Base-by-base conservation (phyloP, 1,284 basidiomycete species). In the Earliella scabrosa region DNA sequence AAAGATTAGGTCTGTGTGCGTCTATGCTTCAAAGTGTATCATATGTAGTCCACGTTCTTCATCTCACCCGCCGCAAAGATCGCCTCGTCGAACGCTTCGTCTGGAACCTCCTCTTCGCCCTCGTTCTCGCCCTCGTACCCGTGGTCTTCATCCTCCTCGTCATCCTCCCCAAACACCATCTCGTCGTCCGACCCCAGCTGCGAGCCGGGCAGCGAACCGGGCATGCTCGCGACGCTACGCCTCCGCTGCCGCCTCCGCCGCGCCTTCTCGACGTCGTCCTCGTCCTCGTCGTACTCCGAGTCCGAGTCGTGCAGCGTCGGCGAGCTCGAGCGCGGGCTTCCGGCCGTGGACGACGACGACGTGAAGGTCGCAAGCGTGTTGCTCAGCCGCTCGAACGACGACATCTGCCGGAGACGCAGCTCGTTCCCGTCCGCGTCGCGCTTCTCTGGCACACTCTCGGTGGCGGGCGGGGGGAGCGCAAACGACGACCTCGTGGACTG, bases 21-120 rank as follows among this genome's bases (percentile, higher is more conserved):
- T 13, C 29, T 7, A 7, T 31, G 13, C 29, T 31, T 7, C 29
- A 7, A 31, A 7, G 13, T 68, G 20, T 29, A 14, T 51, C 51
- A 89, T 68, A 88, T 73, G 72, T 90, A 93, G 21, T 90, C 90
- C 23, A 93, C 88, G 66, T 88, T 87, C 75, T 85, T 83, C 92
- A 94, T 93, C 77, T 93, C 90, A 16, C 87, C 91, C 13, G 89
- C 82, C 38, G 89, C 90, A 44, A 91, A 74, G 56, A 94, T 74
- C 69, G 93, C 91, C 64, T 94, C 90, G 67, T 92, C 90, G 66
- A 93, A 89, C 18, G 81, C 82, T 56, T 85, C 81, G 60, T 88
- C 85, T 21, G 77, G 81, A 34, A 78, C 80, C 54, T 82, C 81
- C 44, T 79, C 80, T 48, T 71, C 72, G 48, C 73, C 68, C 55